A percentile compares a stretch with the other conserved stretches of the same genome.
Conservation (phyloP, 2,329 filamentous ascomycete genomes). For the Curvularia eragrostidis region DNA sequence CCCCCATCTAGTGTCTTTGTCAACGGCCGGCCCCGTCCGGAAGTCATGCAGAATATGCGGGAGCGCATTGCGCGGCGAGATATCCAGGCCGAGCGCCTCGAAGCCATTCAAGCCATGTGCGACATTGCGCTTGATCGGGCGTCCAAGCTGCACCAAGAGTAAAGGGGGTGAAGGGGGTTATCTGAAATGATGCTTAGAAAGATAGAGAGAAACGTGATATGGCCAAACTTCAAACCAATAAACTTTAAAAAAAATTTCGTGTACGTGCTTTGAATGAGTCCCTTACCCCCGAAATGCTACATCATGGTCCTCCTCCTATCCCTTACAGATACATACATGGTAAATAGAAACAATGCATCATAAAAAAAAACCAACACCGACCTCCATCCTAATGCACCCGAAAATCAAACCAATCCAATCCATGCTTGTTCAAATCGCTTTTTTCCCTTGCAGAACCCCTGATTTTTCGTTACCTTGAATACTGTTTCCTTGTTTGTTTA, state of each 20-base stretch:
- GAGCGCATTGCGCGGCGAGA: conserved; percentile 73
- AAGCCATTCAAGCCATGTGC: conserved; percentile 86
- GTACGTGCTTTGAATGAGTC: too few species aligned
- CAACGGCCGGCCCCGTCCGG: conserved; percentile 74
- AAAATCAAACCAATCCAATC: not conserved
- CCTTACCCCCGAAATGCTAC: too few species aligned
- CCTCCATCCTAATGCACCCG: not conserved
- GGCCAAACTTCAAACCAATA: not conserved
- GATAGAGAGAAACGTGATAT: not conserved
- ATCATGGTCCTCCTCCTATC: not conserved
- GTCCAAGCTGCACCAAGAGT: conserved; percentile 56
- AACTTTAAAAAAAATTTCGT: not conserved
- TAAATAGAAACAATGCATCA: not conserved
- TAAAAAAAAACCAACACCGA: too few species aligned
- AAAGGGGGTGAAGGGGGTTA: not conserved
- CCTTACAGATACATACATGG: not conserved
- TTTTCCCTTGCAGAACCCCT: too few species aligned
- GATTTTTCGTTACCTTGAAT: not conserved
- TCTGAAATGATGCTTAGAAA: not conserved
- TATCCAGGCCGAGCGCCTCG: conserved; percentile 70
- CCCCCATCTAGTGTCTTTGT: conserved; percentile 70
- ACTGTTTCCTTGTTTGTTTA: not conserved
- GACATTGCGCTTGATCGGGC: conserved; percentile 86
- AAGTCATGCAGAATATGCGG: conserved; percentile 84
- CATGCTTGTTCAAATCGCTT: not conserved